Conservation (phyloP, 139 green algal species). For the Dunaliella sp. region DNA sequence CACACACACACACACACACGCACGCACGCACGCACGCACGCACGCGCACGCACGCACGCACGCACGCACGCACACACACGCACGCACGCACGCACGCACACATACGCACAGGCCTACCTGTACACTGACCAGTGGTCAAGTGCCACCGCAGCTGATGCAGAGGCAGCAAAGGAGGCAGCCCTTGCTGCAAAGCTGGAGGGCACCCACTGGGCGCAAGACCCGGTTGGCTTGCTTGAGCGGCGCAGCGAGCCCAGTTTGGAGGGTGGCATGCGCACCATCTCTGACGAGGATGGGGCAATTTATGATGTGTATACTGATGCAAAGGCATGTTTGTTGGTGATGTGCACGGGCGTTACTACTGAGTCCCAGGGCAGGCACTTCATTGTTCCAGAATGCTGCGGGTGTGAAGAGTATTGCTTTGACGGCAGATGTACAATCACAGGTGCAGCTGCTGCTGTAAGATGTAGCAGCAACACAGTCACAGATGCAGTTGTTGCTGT, state of each 20-base stretch:
- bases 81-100: background rate
- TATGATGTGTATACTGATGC: slow-evolving; percentile 9
- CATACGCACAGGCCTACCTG: background rate
- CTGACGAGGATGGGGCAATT: slow-evolving; percentile 2
- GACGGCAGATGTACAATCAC: no score
- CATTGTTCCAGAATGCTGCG: no score
- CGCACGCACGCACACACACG: background rate
- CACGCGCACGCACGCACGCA: background rate
- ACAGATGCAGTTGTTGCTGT: no score
- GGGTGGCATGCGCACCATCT: background rate
- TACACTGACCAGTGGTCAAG: background rate
- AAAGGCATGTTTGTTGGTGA: no score
- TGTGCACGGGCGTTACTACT: no score
- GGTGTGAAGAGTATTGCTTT: no score
- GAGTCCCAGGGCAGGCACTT: no score
- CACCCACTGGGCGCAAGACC: background rate
- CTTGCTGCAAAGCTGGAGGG: background rate
- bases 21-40: no score
- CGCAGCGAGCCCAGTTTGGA: background rate
- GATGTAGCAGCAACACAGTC: no score
- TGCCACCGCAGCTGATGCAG: background rate
- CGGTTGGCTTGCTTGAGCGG: background rate
- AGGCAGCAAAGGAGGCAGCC: background rate
- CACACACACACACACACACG: no score
- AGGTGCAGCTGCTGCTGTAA: no score